Conservation (phyloP, 2,329 filamentous ascomycete species). For the Fusarium torulosum region DNA sequence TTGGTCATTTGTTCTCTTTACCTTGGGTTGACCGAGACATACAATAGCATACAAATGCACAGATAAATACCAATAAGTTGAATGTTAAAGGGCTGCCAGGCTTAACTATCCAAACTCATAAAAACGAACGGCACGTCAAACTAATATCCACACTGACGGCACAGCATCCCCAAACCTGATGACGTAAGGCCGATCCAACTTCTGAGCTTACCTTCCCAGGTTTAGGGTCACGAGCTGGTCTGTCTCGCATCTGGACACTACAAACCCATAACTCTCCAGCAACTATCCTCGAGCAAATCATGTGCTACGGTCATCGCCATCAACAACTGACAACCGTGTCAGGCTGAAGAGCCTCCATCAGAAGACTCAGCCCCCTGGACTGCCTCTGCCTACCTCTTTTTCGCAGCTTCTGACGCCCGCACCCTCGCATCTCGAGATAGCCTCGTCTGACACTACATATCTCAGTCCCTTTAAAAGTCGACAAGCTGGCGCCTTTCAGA, state of each 20-base stretch:
- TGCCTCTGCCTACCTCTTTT: constrained; percentile 10
- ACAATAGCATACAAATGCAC: neutral
- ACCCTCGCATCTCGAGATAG: constrained; percentile 21
- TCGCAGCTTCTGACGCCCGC: neutral
- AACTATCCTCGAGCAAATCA: constrained; percentile 41
- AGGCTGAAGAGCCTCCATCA: constrained; percentile 46
- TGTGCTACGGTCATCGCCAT: constrained; percentile 42
- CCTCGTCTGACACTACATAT: constrained; percentile 28
- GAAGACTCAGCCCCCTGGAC: constrained; percentile 50
- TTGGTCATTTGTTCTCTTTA: too few species aligned
- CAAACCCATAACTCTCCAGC: constrained; percentile 22
- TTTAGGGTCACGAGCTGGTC: constrained; percentile 41
- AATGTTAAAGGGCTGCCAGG: neutral
- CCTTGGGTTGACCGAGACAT: too few species aligned
- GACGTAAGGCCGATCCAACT: constrained; percentile 46
- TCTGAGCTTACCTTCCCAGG: constrained; percentile 10
- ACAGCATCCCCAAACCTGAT: constrained; percentile 29
- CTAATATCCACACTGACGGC: neutral
- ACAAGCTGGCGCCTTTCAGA: constrained; percentile 61
- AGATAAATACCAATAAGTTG: neutral
- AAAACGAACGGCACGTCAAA: neutral
- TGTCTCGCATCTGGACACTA: constrained; percentile 30
- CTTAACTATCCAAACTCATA: constrained; percentile 14
- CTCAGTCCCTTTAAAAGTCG: constrained; percentile 12
- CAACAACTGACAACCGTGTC: constrained; percentile 37